Base-by-base conservation (phyloP, 352 stramenopile genomes). In the Globisporangium cystogenes region DNA sequence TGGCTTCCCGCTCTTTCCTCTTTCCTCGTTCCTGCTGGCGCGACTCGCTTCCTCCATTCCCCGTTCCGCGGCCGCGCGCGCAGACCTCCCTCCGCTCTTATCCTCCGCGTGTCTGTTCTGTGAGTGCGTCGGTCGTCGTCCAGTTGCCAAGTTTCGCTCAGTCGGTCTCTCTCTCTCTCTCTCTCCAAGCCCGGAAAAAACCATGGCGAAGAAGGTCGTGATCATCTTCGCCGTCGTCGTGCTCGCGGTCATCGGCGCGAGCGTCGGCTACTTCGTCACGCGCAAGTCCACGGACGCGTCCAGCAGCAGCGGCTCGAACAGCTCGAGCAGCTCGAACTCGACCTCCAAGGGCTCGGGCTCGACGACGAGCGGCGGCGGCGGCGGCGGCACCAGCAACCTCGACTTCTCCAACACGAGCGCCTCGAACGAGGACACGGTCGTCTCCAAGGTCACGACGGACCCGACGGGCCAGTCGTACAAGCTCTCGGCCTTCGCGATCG, bases 401-500 rank as follows among this genome's bases (percentile, higher is more conserved):
- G 31, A 37, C 39, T 60, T 60, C 27, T 48, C 57, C 20, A 46
- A 39, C 8, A 46, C 58, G 6, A 57, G 16, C 20, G 49, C 23
- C 10, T 48, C 46, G 18, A 35, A 46, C 24, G 45, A 47, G 21
- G 46, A 26, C 26, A n/a, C 18, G 0, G 31, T 43, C 24, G 45
- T 60, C 36, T 54, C 59, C 7, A 66, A 50, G 20, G 33, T 62
- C 35, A 57, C 42, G 40, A 46, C 56, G 10, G 56, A 62, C 50
- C 56, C 60, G 29, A 64, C 45, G n/a, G 23, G 37, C 15, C 36
- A 54, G 21, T 53, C 63, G 26, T 90, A 71, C 57, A 75, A 76
- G 50, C 57, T 90, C 0, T 55, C 71, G 12, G 76, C 75, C 11
- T 88, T 85, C 29, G 81, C 78, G 3, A 84, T 91, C 18, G 81